Evolutionary conservation across 1,139 yeast genomes (phyloP), one percentile per base, ranked within the genome.

Genomic region (Hansenula lynferdii): DNA sequence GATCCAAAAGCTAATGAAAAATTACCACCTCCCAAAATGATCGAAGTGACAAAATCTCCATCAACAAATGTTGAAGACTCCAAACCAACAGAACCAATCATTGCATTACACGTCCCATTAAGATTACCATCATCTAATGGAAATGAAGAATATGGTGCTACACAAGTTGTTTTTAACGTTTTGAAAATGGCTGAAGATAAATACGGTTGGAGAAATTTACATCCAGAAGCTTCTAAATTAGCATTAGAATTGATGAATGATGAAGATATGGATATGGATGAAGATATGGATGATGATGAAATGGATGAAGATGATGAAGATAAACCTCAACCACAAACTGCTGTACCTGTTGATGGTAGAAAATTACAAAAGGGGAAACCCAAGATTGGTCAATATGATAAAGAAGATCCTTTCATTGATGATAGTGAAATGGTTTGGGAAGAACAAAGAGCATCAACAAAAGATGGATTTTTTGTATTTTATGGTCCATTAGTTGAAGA

Each of bases 401-500:
- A 77, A 39, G 82, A 85, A 45, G 99, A 94, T 62, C 98, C 98
- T 2, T 94, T 94, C 56, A 92, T 94, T 44, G 99, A 94, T 63
- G 98, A 94, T 60, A 77, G 85, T 21, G 99, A 92, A 61, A 68
- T 89, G 53, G 76, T 80, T 45, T 85, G 94, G 85, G 97, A 92
- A 60, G 97, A 90, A 58, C 94, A 85, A 50, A 80, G 95, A 9
- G 92, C 94, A 3, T 79, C 94, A 1, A 89, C 96, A 0, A 85
- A 85, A 49, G 97, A 92, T 55, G 98, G 98, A 3, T 94, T 92
- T 60, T 94, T 92, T 54, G 97, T 94, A 1, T 94, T 82, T 59
- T 86, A 90, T 69, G 99, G 99, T 0, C 95, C 96, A 6, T 67
- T 94, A 44, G 80, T 85, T 25, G 92, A 84, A 42, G 94, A 84